phyloP scores from a whole-genome alignment of 306 rosid genomes.

The Pyrus bretschneideri region DNA sequence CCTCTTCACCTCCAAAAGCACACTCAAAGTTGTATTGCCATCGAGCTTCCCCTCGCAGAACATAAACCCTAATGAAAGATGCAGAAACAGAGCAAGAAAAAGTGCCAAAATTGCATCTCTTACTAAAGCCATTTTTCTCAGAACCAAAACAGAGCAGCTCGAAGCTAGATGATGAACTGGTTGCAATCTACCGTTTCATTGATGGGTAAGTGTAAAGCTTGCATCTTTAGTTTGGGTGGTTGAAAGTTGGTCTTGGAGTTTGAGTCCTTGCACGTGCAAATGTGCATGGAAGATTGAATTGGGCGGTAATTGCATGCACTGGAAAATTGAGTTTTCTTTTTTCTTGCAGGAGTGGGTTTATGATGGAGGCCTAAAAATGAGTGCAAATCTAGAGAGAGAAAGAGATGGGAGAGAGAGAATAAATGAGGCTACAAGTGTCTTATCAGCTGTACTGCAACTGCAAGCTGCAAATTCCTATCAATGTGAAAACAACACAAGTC shows the following conservation, averaged over 20 bases:
- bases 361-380: slow-evolving; percentile 8
- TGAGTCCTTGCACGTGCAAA: slow-evolving; percentile 22
- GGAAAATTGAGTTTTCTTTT: slow-evolving; percentile 15
- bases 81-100: slow-evolving; percentile 13
- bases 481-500: slow-evolving; percentile 1
- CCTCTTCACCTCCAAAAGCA: slow-evolving; percentile 68
- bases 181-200: not conserved
- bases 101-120: slow-evolving; percentile 1
- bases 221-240: not conserved
- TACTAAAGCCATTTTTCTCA: not conserved
- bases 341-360: not conserved
- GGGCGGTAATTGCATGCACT: slow-evolving; percentile 24
- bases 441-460: slow-evolving; percentile 21
- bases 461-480: slow-evolving; percentile 13
- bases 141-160: not conserved
- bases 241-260: slow-evolving; percentile 13
- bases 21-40: slow-evolving; percentile 27
- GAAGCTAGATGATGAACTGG: not conserved
- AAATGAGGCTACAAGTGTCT: slow-evolving; percentile 20
- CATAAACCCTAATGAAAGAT: slow-evolving; percentile 18
- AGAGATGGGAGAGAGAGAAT: not conserved
- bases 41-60: slow-evolving; percentile 28
- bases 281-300: slow-evolving; percentile 10
- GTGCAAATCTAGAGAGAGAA: slow-evolving; percentile 9
- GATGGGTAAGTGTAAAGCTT: not conserved